Percentiles rank a stretch among this genome's conserved stretches.
phyloP scores from a whole-genome alignment of 129 eudicot species.

The Flaveria robusta region DNA sequence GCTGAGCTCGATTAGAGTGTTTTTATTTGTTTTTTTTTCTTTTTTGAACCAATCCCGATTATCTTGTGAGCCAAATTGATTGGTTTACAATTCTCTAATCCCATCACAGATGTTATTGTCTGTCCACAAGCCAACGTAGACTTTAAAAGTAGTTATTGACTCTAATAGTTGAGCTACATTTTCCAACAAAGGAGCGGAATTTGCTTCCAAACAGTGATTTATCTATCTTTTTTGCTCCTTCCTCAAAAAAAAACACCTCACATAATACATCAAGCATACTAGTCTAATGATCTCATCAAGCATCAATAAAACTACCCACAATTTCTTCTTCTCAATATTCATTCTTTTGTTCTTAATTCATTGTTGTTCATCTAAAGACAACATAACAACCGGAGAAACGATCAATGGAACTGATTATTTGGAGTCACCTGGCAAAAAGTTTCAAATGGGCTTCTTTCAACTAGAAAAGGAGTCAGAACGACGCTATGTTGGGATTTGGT shows the following conservation, averaged over 20 bases:
- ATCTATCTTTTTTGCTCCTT: not conserved
- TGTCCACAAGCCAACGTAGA: not conserved
- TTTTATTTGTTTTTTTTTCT: too few species aligned
- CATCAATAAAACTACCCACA: not conserved
- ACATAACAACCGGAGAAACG: conserved; percentile 31
- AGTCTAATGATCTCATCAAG: conserved; percentile 23
- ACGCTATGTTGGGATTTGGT: conserved; percentile 57
- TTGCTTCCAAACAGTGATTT: not conserved
- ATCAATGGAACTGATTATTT: conserved; percentile 33
- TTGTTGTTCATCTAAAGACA: conserved; percentile 20
- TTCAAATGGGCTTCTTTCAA: conserved; percentile 52
- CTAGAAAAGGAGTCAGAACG: not conserved
- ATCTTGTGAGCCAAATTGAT: too few species aligned
- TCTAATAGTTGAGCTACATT: conserved; percentile 18
- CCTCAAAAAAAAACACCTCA: not conserved
- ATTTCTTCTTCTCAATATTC: conserved; percentile 5
- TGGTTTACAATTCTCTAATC: too few species aligned
- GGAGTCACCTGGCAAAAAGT: conserved; percentile 33
- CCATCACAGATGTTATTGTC: too few species aligned
- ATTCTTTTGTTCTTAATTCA: not conserved
- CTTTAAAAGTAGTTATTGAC: conserved; percentile 11
- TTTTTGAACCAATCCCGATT: too few species aligned
- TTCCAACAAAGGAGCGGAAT: not conserved
- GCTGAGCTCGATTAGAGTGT: too few species aligned
- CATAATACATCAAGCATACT: not conserved